A percentile compares a stretch with the other conserved stretches of the same genome.
These are phyloP conservation scores for Ascochyta lentis DNA, from an alignment of 2,329 filamentous ascomycete species.

Conservation along the genomic window DNA sequence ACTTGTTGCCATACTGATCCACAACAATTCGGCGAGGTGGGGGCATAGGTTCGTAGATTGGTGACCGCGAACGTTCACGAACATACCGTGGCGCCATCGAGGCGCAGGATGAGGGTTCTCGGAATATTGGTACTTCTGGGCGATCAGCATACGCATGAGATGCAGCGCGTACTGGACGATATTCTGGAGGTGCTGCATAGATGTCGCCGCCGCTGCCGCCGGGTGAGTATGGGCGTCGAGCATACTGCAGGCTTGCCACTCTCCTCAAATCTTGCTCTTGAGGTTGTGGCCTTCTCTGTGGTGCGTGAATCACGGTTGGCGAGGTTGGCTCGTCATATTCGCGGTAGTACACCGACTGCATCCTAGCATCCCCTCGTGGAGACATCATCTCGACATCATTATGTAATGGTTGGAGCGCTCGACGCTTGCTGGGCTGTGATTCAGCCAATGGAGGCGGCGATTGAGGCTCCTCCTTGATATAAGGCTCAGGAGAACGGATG, in stretches of 20 bases:
- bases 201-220: constrained; percentile 35
- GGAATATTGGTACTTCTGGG: constrained; percentile 43
- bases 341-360: constrained; percentile 57
- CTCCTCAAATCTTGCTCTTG: constrained; percentile 57
- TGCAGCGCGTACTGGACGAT: constrained; percentile 48
- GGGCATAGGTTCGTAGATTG: constrained; percentile 52
- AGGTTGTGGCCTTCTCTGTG: constrained; percentile 49
- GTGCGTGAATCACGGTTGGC: constrained; percentile 49
- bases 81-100: constrained; percentile 47
- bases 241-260: constrained; percentile 57
- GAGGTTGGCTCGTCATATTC: constrained; percentile 52
- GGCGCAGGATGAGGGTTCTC: constrained; percentile 49
- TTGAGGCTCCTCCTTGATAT: constrained; percentile 68
- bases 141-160: constrained; percentile 54
- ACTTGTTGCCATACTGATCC: constrained; percentile 84
- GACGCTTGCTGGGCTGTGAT: constrained; percentile 48
- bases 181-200: constrained; percentile 47
- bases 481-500: constrained; percentile 52
- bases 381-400: constrained; percentile 50
- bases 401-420: constrained; percentile 46
- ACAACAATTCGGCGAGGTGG: constrained; percentile 73
- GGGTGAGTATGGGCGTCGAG: constrained; percentile 53
- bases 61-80: constrained; percentile 53
- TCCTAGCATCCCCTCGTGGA: constrained; percentile 47
- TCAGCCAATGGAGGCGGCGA: constrained; percentile 65